phyloP scores from a whole-genome alignment of 2,329 filamentous ascomycete genomes.

The Kalaharituber pfeilii region DNA sequence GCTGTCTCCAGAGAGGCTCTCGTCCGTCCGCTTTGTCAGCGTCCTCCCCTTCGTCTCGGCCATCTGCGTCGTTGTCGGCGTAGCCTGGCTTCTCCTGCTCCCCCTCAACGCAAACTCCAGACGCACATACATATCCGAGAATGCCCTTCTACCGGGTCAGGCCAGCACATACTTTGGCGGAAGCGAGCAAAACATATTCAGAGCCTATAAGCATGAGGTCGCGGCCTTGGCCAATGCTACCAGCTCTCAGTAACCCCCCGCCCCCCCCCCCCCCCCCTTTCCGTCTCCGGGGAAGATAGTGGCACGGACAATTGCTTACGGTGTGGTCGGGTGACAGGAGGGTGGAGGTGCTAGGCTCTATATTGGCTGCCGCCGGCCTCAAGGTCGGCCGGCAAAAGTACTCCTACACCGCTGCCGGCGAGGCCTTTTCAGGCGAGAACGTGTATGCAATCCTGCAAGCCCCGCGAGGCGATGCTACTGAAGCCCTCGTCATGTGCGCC shows the following conservation, averaged over 20 bases:
- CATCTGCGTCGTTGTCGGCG: conserved; percentile 65
- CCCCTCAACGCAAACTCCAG: conserved; percentile 83
- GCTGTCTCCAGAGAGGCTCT: background rate
- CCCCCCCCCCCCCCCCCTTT: conserved; percentile 13
- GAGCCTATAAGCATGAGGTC: conserved; percentile 75
- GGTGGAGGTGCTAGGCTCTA: conserved; percentile 54
- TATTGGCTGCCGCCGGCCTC: conserved; percentile 61
- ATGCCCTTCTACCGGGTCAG: conserved; percentile 84
- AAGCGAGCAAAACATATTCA: conserved; percentile 86
- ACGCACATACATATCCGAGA: conserved; percentile 90
- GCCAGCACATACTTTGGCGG: conserved; percentile 96
- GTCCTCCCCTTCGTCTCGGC: conserved; percentile 43
- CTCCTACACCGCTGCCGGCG: conserved; percentile 62
- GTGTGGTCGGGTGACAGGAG: conserved; percentile 26
- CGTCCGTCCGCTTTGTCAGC: background rate
- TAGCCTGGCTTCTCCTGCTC: conserved; percentile 76
- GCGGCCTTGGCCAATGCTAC: conserved; percentile 38
- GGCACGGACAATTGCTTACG: background rate
- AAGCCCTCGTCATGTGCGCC: conserved; percentile 83
- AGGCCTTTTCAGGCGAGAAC: conserved; percentile 64
- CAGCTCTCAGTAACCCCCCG: conserved; percentile 8
- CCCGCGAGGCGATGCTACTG: conserved; percentile 85
- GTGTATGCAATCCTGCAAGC: conserved; percentile 86
- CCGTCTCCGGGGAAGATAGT: conserved; percentile 10
- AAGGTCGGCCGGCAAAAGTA: conserved; percentile 83